These are phyloP conservation scores for Acrodontium crateriforme DNA, from an alignment of 2,329 filamentous ascomycete genomes.

Conservation along the genomic window DNA sequence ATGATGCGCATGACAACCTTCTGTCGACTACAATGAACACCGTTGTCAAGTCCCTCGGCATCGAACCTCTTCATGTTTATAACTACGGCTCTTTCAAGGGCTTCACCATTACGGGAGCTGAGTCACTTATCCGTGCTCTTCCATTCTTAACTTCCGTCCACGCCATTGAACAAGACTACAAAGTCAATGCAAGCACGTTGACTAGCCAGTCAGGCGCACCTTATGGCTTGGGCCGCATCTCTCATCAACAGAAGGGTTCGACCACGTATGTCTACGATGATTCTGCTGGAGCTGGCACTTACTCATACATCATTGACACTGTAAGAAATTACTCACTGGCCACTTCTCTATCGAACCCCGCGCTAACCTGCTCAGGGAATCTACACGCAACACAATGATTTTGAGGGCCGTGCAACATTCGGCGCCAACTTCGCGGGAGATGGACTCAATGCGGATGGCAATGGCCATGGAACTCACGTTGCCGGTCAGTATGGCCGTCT, in stretches of 20 bases:
- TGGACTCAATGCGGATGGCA: slow-evolving; percentile 27
- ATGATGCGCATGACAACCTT: slow-evolving; percentile 7
- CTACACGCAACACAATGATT: slow-evolving; percentile 11
- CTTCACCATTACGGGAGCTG: slow-evolving; percentile 23
- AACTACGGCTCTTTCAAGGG: slow-evolving; percentile 26
- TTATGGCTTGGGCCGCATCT: slow-evolving; percentile 30
- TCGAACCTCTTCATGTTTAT: slow-evolving; percentile 21
- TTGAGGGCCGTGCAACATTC: slow-evolving; percentile 15
- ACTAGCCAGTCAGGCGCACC: slow-evolving; percentile 26
- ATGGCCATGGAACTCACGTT: slow-evolving; percentile 52
- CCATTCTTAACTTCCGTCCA: slow-evolving; percentile 18
- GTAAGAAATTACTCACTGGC: slow-evolving; percentile 3
- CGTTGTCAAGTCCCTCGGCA: slow-evolving; percentile 7
- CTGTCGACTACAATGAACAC: slow-evolving; percentile 8
- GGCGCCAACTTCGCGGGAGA: slow-evolving; percentile 13
- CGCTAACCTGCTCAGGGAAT: slow-evolving; percentile 6
- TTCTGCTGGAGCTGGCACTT: slow-evolving; percentile 20
- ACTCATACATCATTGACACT: slow-evolving; percentile 14
- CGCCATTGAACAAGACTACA: slow-evolving; percentile 25
- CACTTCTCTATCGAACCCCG: neutral
- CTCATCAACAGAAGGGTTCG: slow-evolving; percentile 19
- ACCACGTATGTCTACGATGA: slow-evolving; percentile 27
- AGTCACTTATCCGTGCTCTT: slow-evolving; percentile 19
- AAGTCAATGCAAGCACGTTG: slow-evolving; percentile 23
- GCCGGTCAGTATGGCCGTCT: no score